Evolutionary conservation across 768 basidiomycete genomes (phyloP).

Genomic region (Lactifluus piperatus): DNA sequence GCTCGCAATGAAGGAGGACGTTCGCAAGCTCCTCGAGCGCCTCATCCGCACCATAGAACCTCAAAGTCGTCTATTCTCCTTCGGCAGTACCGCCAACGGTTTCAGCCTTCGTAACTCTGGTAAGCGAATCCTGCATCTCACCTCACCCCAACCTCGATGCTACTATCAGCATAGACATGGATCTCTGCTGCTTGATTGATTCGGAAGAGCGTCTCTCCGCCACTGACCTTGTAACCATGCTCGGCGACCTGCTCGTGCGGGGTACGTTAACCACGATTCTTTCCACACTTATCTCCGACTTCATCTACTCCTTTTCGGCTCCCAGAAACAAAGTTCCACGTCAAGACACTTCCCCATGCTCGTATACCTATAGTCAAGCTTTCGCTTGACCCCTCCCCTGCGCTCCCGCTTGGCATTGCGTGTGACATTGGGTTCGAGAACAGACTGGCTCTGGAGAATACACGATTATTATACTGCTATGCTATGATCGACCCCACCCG

Average conservation of each 20-base stretch:
- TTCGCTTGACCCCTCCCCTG: constrained; percentile 78
- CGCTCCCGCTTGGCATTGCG: constrained; percentile 79
- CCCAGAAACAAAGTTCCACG: constrained; percentile 88
- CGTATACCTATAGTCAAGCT: constrained; percentile 99
- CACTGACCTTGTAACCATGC: constrained; percentile 86
- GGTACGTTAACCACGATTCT: constrained; percentile 43
- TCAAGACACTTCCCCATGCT: constrained; percentile 93
- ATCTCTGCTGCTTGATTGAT: constrained; percentile 94
- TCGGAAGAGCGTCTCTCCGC: constrained; percentile 72
- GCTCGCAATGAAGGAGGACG: constrained; percentile 91
- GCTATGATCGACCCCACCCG: constrained; percentile 94
- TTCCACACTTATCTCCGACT: background rate
- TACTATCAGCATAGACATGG: constrained; percentile 66
- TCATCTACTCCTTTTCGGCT: constrained; percentile 13
- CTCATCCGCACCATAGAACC: constrained; percentile 95
- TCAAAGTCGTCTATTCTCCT: constrained; percentile 80
- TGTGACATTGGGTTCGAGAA: constrained; percentile 99
- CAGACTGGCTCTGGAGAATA: constrained; percentile 93
- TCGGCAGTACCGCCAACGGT: constrained; percentile 95
- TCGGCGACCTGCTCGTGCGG: constrained; percentile 87
- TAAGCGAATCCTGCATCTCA: constrained; percentile 24
- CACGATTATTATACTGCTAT: constrained; percentile 91
- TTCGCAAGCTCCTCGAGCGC: constrained; percentile 87
- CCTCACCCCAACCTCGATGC: background rate
- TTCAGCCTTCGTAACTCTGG: constrained; percentile 96